A percentile compares a stretch with the other conserved stretches of the same genome.
phyloP scores from a whole-genome alignment of 1,284 basidiomycete species.

The Trichosporon ovoides region DNA sequence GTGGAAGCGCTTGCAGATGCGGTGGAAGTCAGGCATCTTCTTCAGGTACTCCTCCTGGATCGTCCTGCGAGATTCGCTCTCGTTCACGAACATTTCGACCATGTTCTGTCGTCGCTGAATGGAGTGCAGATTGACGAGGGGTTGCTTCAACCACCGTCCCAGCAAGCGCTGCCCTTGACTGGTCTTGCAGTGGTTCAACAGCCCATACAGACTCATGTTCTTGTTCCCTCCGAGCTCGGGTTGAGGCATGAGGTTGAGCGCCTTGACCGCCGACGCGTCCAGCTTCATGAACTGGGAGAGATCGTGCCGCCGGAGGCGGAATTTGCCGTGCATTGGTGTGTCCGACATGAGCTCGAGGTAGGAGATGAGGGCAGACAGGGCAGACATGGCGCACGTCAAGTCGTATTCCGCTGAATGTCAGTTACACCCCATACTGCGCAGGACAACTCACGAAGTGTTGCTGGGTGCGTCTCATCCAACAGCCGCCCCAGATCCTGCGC shows the following conservation, averaged over 20 bases:
- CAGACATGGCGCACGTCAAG: conserved; percentile 70
- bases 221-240: conserved; percentile 58
- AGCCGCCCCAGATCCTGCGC: conserved; percentile 79
- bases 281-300: conserved; percentile 92
- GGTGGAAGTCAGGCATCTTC: conserved; percentile 88
- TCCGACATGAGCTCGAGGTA: conserved; percentile 83
- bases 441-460: conserved; percentile 50
- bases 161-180: conserved; percentile 88
- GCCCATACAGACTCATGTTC: conserved; percentile 80
- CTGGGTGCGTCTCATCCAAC: conserved; percentile 55
- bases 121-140: conserved; percentile 86
- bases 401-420: conserved; percentile 65
- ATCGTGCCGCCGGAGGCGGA: conserved; percentile 78
- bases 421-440: conserved; percentile 28
- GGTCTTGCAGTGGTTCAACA: conserved; percentile 94
- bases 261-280: conserved; percentile 88
- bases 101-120: conserved; percentile 80
- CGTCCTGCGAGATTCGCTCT: conserved; percentile 60
- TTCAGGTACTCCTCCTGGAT: conserved; percentile 76
- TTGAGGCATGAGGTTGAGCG: conserved; percentile 78
- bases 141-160: conserved; percentile 94
- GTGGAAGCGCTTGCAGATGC: conserved; percentile 89
- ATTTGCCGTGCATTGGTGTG: conserved; percentile 73
- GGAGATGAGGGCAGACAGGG: conserved; percentile 72
- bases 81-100: conserved; percentile 80